A percentile compares a stretch with the other conserved stretches of the same genome.
Evolutionary conservation across 257 asterid genomes (phyloP).

Genomic region (Solanum virginianum): DNA sequence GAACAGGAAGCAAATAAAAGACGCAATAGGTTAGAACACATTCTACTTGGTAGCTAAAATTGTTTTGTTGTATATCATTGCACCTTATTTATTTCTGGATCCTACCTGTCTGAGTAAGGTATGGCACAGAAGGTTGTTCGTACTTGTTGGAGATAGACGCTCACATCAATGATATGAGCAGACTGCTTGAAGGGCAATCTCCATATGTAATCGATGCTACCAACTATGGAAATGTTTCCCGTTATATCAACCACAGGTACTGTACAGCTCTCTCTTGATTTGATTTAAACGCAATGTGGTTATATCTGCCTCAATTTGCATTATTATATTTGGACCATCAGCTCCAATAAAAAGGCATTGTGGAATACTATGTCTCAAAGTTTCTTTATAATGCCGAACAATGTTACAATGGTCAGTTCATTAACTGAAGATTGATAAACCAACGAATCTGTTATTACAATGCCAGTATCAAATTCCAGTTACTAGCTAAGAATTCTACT

Average conservation of each 20-base stretch:
- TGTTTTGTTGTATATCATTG: background rate
- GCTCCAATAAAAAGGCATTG: background rate
- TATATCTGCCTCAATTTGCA: background rate
- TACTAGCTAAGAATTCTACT: background rate
- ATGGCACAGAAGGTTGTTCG: conserved; percentile 42
- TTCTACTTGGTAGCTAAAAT: background rate
- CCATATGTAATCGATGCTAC: conserved; percentile 78
- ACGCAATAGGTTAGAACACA: conserved; percentile 45
- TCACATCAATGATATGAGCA: conserved; percentile 68
- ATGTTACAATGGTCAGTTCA: background rate
- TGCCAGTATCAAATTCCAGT: background rate
- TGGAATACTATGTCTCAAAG: background rate
- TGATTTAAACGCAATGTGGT: background rate
- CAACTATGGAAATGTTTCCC: conserved; percentile 83
- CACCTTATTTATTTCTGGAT: background rate
- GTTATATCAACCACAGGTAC: conserved; percentile 96
- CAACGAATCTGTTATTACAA: background rate
- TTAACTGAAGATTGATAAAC: background rate
- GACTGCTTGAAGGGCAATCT: conserved; percentile 68
- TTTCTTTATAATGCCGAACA: background rate
- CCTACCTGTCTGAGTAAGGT: conserved; percentile 33
- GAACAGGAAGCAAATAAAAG: conserved; percentile 80
- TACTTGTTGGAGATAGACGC: conserved; percentile 67
- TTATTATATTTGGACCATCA: background rate
- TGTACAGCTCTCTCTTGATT: background rate